Evolutionary conservation across 2,329 filamentous ascomycete species (phyloP).

Genomic region (Nemania abortiva): DNA sequence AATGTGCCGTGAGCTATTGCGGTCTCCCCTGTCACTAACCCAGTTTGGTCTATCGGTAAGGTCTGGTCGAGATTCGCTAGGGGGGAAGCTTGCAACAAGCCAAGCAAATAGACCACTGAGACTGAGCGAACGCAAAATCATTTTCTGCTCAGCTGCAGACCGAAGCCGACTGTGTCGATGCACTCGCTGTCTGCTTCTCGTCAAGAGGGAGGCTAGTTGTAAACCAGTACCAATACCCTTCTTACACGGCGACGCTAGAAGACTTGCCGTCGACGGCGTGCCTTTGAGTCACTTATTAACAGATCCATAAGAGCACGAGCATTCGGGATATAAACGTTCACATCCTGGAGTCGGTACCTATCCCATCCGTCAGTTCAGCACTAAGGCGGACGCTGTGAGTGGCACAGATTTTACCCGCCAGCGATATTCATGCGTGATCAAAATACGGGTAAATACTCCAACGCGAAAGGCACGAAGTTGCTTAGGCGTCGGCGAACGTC

Average conservation of each 20-base stretch:
- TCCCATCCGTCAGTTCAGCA: neutral
- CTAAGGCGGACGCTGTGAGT: slow-evolving; percentile 1
- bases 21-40: neutral
- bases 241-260: neutral
- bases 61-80: slow-evolving; percentile 10
- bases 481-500: neutral
- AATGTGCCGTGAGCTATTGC: slow-evolving; percentile 41
- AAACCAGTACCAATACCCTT: neutral
- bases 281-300: neutral
- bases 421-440: slow-evolving; percentile 17
- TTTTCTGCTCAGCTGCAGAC: neutral
- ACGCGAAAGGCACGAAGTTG: neutral
- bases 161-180: neutral
- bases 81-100: slow-evolving; percentile 9
- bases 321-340: neutral
- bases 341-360: neutral
- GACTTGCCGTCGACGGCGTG: neutral
- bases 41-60: neutral
- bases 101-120: slow-evolving; percentile 3
- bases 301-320: neutral
- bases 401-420: slow-evolving; percentile 20
- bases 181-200: neutral
- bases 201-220: neutral
- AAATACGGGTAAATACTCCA: slow-evolving; percentile 21
- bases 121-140: neutral